phyloP scores from a whole-genome alignment of 805 yeast species.

The Candida tammaniensis region DNA sequence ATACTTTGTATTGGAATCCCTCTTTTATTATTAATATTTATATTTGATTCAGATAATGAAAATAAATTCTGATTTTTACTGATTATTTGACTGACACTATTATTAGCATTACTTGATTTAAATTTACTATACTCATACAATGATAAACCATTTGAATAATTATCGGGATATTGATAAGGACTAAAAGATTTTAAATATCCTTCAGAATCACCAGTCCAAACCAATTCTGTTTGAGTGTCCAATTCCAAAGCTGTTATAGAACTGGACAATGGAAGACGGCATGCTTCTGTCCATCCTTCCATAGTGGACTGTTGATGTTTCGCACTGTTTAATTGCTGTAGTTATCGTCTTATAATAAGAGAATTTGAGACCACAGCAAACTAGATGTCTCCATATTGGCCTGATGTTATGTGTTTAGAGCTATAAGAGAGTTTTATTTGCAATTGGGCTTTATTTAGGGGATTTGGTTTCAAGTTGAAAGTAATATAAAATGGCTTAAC shows the following conservation, averaged over 20 bases:
- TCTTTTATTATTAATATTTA: constrained; percentile 33
- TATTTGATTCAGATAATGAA: constrained; percentile 28
- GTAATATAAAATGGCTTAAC: too few species aligned
- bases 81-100: constrained; percentile 25
- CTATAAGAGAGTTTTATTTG: too few species aligned
- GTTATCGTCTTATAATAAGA: not conserved
- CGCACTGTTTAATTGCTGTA: not conserved
- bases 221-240: constrained; percentile 69
- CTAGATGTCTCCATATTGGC: too few species aligned
- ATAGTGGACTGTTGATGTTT: constrained; percentile 18
- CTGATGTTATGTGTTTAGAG: too few species aligned
- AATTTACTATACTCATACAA: constrained; percentile 38
- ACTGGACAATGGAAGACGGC: constrained; percentile 9
- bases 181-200: constrained; percentile 44
- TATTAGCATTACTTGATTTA: constrained; percentile 18
- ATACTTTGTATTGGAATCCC: constrained; percentile 25
- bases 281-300: constrained; percentile 54
- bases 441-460: too few species aligned
- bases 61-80: constrained; percentile 32
- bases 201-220: constrained; percentile 80
- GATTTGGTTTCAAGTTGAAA: too few species aligned
- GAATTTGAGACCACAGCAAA: not conserved
- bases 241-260: constrained; percentile 40
- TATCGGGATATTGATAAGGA: constrained; percentile 16
- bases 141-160: constrained; percentile 6